Conservation (phyloP, 176 grass and related monocot genomes). For the Avena insularis region DNA sequence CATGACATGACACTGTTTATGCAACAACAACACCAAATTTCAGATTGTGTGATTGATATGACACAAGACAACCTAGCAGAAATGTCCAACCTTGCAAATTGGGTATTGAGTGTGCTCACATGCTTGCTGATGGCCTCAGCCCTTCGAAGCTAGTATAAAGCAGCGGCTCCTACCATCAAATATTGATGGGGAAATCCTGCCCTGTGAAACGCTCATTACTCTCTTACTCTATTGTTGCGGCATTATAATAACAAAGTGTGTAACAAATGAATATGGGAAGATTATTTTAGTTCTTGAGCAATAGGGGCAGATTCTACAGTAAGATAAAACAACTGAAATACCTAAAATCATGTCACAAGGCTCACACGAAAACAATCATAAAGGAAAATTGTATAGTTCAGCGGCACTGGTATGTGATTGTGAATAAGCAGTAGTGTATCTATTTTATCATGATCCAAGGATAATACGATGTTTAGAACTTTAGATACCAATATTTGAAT, state of each 20-base stretch:
- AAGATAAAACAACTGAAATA: slow-evolving; percentile 13
- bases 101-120: slow-evolving; percentile 80
- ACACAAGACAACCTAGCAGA: not conserved
- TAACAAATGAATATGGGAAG: too few species aligned
- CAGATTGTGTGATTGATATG: not conserved
- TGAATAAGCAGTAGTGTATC: too few species aligned
- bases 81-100: slow-evolving; percentile 75
- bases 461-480: too few species aligned
- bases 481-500: too few species aligned
- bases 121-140: slow-evolving; percentile 65
- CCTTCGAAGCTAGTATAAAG: slow-evolving; percentile 57
- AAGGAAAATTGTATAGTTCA: too few species aligned
- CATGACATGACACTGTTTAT: not conserved
- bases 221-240: slow-evolving; percentile 76
- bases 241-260: slow-evolving; percentile 40
- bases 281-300: not conserved
- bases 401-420: too few species aligned
- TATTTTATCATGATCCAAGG: too few species aligned
- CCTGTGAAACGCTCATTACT: slow-evolving; percentile 78
- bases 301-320: slow-evolving; percentile 26
- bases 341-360: not conserved
- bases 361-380: too few species aligned
- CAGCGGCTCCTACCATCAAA: slow-evolving; percentile 55
- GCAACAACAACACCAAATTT: too few species aligned
- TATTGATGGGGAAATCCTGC: slow-evolving; percentile 76